A percentile compares a stretch with the other conserved stretches of the same genome.
These are phyloP conservation scores for Madurella fahalii DNA, from an alignment of 2,329 filamentous ascomycete species.

Conservation along the genomic window DNA sequence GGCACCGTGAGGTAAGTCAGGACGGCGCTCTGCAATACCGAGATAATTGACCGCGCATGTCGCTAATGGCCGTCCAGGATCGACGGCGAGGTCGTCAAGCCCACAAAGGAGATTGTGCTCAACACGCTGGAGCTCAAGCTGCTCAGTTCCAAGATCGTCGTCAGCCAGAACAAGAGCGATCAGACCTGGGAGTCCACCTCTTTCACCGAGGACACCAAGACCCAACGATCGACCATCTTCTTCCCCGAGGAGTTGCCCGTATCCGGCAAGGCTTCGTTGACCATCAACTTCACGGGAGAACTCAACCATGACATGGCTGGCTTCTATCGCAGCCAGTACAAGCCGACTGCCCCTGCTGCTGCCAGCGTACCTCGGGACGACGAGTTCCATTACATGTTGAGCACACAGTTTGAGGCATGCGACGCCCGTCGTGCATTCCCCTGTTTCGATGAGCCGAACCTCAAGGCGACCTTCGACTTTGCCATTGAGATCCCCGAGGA, in stretches of 20 bases:
- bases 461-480: constrained; percentile 95
- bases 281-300: constrained; percentile 63
- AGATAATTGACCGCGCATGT: background rate
- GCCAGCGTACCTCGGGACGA: constrained; percentile 72
- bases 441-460: constrained; percentile 95
- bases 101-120: constrained; percentile 72
- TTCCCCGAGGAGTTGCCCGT: constrained; percentile 67
- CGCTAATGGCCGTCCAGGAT: constrained; percentile 49
- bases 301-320: constrained; percentile 96
- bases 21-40: background rate
- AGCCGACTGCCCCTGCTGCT: constrained; percentile 67
- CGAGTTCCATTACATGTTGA: constrained; percentile 71
- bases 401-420: constrained; percentile 95
- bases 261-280: constrained; percentile 60
- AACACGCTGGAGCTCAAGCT: constrained; percentile 85
- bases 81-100: constrained; percentile 65
- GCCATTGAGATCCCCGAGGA: constrained; percentile 86
- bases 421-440: constrained; percentile 94
- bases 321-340: constrained; percentile 86
- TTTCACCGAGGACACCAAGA: constrained; percentile 76
- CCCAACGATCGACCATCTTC: constrained; percentile 74
- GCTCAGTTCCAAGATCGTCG: constrained; percentile 56
- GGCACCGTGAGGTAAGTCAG: constrained; percentile 62
- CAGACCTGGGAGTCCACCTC: constrained; percentile 57
- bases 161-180: constrained; percentile 54